Conservation (phyloP, 139 green algal species). For the Asterochloris sp. region DNA sequence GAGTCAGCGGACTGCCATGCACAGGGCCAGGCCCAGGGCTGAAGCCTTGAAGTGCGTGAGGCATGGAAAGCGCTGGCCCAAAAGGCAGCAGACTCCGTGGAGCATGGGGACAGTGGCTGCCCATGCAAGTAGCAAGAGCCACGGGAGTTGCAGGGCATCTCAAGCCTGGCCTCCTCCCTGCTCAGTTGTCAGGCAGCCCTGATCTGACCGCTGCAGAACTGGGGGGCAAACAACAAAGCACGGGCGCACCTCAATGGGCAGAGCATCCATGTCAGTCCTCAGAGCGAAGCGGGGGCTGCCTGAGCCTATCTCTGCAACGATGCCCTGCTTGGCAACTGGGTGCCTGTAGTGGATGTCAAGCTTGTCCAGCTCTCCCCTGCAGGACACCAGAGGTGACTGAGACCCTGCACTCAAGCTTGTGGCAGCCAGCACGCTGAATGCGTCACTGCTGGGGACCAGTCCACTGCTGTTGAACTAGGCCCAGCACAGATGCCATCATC, state of each 20-base stretch:
- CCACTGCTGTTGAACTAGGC: no score
- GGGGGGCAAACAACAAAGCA: neutral
- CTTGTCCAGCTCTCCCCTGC: constrained; percentile 40
- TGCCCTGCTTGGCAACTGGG: constrained; percentile 50
- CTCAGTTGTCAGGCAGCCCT: no score
- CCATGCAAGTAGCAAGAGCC: no score
- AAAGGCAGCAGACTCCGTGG: neutral
- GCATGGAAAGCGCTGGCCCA: neutral
- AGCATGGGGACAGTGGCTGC: neutral
- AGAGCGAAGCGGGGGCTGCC: constrained; percentile 52
- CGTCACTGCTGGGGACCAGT: no score
- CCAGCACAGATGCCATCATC: no score
- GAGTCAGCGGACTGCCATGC: neutral
- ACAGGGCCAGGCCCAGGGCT: neutral
- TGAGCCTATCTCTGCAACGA: constrained; percentile 51
- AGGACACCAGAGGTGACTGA: constrained; percentile 45
- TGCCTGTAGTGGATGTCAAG: constrained; percentile 50
- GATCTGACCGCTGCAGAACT: neutral
- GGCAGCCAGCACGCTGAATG: neutral
- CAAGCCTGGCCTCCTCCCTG: no score
- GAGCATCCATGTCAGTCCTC: constrained; percentile 73
- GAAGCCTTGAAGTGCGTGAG: neutral
- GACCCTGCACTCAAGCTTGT: constrained; percentile 29
- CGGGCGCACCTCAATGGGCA: constrained; percentile 39
- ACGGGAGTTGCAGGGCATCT: no score